phyloP scores from a whole-genome alignment of 352 stramenopile genomes.

The Globisporangium echinulatum region DNA sequence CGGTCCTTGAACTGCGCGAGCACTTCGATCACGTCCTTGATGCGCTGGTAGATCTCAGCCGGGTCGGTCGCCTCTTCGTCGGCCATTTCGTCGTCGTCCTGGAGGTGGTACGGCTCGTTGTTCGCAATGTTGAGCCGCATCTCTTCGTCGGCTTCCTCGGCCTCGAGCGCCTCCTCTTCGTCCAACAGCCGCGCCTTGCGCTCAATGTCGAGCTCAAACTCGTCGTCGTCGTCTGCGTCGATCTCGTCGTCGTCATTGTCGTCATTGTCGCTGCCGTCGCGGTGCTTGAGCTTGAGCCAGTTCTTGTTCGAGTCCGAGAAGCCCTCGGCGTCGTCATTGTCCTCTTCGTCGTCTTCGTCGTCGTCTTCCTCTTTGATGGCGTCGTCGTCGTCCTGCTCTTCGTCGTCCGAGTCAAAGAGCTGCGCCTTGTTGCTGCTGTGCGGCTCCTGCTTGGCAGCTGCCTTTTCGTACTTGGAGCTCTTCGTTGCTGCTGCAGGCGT shows the following conservation, averaged over 20 bases:
- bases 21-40: slow-evolving; percentile 91
- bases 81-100: slow-evolving; percentile 71
- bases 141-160: slow-evolving; percentile 72
- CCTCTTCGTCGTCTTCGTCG: slow-evolving; percentile 24
- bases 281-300: slow-evolving; percentile 79
- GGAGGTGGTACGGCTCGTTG: slow-evolving; percentile 78
- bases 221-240: slow-evolving; percentile 33
- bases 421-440: slow-evolving; percentile 37
- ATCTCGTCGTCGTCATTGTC: slow-evolving; percentile 43
- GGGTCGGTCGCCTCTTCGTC: slow-evolving; percentile 64
- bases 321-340: slow-evolving; percentile 38
- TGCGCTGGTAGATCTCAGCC: slow-evolving; percentile 88
- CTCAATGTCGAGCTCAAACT: slow-evolving; percentile 83
- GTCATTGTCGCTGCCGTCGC: slow-evolving; percentile 27
- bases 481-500: slow-evolving; percentile 17
- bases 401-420: slow-evolving; percentile 68
- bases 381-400: slow-evolving; percentile 27
- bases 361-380: slow-evolving; percentile 26
- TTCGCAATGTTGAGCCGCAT: slow-evolving; percentile 85
- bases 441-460: slow-evolving; percentile 66
- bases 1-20: slow-evolving; percentile 94
- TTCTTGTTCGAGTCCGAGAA: slow-evolving; percentile 86
- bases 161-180: slow-evolving; percentile 64
- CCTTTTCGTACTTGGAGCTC: slow-evolving; percentile 72
- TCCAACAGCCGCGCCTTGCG: slow-evolving; percentile 79